A percentile compares a stretch with the other conserved stretches of the same genome.
phyloP scores from a whole-genome alignment of 495 filamentous ascomycete species.

The Talaromyces wortmannii region DNA sequence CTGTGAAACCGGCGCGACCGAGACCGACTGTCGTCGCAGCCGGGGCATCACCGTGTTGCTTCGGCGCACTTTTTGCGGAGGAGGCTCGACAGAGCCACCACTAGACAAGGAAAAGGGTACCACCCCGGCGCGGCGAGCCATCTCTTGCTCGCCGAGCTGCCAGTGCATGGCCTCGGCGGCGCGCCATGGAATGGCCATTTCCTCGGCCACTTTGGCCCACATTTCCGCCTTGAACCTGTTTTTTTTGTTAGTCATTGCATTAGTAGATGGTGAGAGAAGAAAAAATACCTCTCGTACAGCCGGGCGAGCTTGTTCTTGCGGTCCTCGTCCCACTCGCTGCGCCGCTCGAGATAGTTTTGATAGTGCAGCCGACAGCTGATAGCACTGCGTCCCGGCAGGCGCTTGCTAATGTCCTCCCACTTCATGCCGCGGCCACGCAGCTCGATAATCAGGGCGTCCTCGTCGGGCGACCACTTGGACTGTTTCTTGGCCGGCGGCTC shows the following conservation, averaged over 20 bases:
- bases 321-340: conserved; percentile 93
- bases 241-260: not conserved
- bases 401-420: conserved; percentile 95
- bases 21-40: conserved; percentile 24
- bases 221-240: conserved; percentile 91
- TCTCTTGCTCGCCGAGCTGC: conserved; percentile 88
- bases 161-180: conserved; percentile 97
- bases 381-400: conserved; percentile 79
- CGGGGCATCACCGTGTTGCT: conserved; percentile 34
- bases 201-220: conserved; percentile 89
- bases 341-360: conserved; percentile 91
- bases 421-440: conserved; percentile 87
- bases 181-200: conserved; percentile 95
- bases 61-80: conserved; percentile 30
- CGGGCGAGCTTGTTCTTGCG: conserved; percentile 93
- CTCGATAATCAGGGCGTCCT: conserved; percentile 84
- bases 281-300: conserved; percentile 84
- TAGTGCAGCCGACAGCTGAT: conserved; percentile 94
- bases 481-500: conserved; percentile 89
- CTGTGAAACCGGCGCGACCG: conserved; percentile 1
- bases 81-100: conserved; percentile 48
- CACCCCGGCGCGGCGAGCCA: conserved; percentile 82
- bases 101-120: conserved; percentile 69
- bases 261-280: not conserved
- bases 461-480: conserved; percentile 90